Evolutionary conservation across 1,139 yeast genomes (phyloP).

Genomic region (Scheffersomyces titani): DNA sequence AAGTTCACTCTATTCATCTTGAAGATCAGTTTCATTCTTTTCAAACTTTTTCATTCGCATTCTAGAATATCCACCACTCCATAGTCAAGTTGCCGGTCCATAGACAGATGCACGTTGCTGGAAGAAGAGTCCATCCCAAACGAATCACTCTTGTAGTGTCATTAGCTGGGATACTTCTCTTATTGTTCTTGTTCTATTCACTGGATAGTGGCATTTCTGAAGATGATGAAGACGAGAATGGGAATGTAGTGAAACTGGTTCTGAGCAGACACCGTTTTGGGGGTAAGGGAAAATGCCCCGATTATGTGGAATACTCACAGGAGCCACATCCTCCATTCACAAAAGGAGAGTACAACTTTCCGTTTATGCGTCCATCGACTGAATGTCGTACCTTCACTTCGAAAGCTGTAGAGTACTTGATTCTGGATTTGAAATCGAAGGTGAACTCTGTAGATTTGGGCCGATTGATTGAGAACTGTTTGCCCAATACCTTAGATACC

Average conservation of each 20-base stretch:
- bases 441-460: conserved; percentile 67
- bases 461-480: conserved; percentile 74
- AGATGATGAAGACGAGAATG: background rate
- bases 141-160: background rate
- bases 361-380: conserved; percentile 74
- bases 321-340: conserved; percentile 51
- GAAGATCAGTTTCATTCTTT: background rate
- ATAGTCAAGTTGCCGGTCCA: background rate
- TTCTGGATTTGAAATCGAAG: conserved; percentile 51
- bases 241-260: background rate
- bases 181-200: background rate
- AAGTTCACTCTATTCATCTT: background rate
- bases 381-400: conserved; percentile 76
- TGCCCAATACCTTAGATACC: conserved; percentile 88
- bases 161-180: background rate
- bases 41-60: background rate
- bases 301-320: conserved; percentile 44
- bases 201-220: background rate
- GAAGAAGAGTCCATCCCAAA: background rate
- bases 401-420: conserved; percentile 60
- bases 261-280: background rate
- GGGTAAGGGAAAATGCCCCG: conserved; percentile 30
- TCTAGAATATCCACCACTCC: background rate
- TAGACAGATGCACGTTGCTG: background rate
- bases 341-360: conserved; percentile 49